Evolutionary conservation across 73 alveolate genomes (phyloP).

Genomic region (Paramecium biaurelia): DNA sequence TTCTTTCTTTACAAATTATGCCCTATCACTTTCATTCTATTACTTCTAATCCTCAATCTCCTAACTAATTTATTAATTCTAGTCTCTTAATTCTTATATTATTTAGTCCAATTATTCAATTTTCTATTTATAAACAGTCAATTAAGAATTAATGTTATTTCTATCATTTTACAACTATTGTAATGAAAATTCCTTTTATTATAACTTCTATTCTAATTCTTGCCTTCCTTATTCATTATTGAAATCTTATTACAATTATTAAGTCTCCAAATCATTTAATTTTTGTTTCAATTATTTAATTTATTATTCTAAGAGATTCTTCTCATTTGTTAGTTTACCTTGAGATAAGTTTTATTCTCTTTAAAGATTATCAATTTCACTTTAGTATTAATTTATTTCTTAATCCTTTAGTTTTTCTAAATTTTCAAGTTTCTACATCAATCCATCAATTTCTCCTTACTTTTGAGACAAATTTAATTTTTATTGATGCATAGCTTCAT

Average conservation of each 20-base stretch:
- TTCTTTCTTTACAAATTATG: constrained; percentile 12
- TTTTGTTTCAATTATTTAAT: neutral
- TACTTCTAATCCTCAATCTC: neutral
- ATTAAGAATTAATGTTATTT: neutral
- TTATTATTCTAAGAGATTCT: neutral
- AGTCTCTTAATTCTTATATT: neutral
- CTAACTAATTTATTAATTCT: neutral
- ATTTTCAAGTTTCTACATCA: neutral
- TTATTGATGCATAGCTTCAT: neutral
- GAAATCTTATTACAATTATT: neutral
- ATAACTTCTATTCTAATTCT: neutral
- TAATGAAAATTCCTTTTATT: neutral
- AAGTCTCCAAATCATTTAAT: neutral
- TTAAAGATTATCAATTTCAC: neutral
- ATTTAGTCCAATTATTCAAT: neutral
- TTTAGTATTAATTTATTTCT: neutral
- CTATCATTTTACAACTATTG: neutral
- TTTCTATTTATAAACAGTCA: neutral
- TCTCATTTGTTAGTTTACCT: neutral
- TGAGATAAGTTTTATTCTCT: neutral
- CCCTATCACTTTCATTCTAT: constrained; percentile 38
- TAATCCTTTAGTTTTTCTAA: neutral
- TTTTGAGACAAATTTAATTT: neutral
- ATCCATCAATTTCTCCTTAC: constrained; percentile 7
- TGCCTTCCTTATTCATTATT: neutral